Evolutionary conservation across 2,329 filamentous ascomycete species (phyloP).

Genomic region (Apiospora koreana): DNA sequence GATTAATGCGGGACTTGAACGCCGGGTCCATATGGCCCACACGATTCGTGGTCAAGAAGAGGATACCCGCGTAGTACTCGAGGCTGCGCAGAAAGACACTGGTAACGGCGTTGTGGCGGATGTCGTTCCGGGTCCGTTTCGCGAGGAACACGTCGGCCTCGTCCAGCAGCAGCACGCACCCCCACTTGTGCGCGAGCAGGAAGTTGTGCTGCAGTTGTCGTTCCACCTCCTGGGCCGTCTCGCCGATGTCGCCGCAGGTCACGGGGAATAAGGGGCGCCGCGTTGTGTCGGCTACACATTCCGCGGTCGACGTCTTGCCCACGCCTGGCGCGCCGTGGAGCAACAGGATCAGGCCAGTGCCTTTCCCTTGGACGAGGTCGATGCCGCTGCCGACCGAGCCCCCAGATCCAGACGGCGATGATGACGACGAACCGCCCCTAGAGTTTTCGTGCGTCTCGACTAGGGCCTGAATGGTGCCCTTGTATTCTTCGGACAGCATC

Average conservation of each 20-base stretch:
- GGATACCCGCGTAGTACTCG: slow-evolving; percentile 37
- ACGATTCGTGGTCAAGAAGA: slow-evolving; percentile 39
- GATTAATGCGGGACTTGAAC: slow-evolving; percentile 28
- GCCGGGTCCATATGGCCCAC: slow-evolving; percentile 28
- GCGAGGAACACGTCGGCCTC: slow-evolving; percentile 10
- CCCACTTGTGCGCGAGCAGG: slow-evolving; percentile 10
- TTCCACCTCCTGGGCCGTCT: background rate
- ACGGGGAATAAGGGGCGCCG: background rate
- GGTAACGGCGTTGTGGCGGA: background rate
- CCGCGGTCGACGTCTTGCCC: background rate
- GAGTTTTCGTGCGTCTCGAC: background rate
- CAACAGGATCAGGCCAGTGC: background rate
- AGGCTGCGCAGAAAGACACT: slow-evolving; percentile 7
- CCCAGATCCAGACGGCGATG: background rate
- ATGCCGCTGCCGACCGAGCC: background rate
- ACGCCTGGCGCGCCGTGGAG: background rate
- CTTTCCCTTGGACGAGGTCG: background rate
- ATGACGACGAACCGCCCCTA: background rate
- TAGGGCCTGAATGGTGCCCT: background rate
- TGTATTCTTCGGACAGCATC: background rate
- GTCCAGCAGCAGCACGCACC: background rate
- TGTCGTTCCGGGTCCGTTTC: background rate
- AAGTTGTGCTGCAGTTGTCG: background rate
- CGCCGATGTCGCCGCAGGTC: slow-evolving; percentile 13
- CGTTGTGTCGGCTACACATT: background rate